Evolutionary conservation across 768 basidiomycete genomes (phyloP).

Genomic region (Tylopilus subfusipes): DNA sequence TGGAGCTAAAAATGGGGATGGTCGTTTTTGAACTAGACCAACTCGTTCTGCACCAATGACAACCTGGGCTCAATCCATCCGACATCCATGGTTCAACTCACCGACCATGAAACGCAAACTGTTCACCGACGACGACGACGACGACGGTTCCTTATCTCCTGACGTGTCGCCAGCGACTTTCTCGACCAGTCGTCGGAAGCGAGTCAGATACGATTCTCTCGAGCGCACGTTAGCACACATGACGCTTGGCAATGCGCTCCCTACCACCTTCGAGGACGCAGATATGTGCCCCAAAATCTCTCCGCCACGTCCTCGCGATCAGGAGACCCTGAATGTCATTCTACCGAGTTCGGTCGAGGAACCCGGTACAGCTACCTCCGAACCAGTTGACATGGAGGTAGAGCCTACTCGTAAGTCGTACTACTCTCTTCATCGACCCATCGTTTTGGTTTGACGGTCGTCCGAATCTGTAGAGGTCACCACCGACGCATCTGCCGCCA

Average conservation of each 20-base stretch:
- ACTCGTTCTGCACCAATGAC: conserved; percentile 10
- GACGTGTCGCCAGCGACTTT: conserved; percentile 23
- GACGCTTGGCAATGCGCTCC: conserved; percentile 22
- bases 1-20: too few species aligned
- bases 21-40: neutral
- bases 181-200: conserved; percentile 47
- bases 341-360: conserved; percentile 43
- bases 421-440: neutral
- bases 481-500: conserved; percentile 18
- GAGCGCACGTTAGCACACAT: conserved; percentile 60
- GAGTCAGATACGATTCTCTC: conserved; percentile 45
- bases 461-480: conserved; percentile 1
- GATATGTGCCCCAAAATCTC: conserved; percentile 16
- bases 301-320: neutral
- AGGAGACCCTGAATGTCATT: conserved; percentile 14
- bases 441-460: neutral
- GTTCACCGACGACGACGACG: conserved; percentile 18
- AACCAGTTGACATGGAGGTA: conserved; percentile 63
- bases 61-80: conserved; percentile 34
- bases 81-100: conserved; percentile 45
- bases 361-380: conserved; percentile 35
- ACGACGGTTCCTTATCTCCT: neutral
- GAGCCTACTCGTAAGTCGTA: conserved; percentile 58
- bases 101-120: conserved; percentile 41
- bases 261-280: conserved; percentile 13